Conservation (phyloP, 2,329 filamentous ascomycete genomes). For the Ophiostoma pallidulum region DNA sequence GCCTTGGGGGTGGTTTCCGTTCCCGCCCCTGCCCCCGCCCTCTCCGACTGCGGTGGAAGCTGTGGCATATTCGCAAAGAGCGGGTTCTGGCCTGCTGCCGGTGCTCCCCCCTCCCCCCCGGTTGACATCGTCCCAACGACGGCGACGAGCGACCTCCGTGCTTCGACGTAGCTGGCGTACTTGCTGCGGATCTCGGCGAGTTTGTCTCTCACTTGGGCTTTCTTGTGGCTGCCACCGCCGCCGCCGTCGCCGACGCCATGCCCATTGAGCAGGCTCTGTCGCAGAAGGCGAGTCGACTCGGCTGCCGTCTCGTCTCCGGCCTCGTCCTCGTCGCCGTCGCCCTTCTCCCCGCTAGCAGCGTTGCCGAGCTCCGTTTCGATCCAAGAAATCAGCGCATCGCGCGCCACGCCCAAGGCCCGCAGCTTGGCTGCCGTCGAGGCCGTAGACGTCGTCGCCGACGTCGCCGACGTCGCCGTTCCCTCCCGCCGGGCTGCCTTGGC, state of each 20-base stretch:
- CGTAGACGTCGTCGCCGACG: neutral
- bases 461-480: neutral
- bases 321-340: conserved; percentile 16
- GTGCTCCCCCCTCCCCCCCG: neutral
- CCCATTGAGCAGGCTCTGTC: conserved; percentile 13
- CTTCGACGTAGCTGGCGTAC: conserved; percentile 43
- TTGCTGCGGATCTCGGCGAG: conserved; percentile 42
- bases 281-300: conserved; percentile 15
- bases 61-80: conserved; percentile 21
- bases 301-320: conserved; percentile 13
- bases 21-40: neutral
- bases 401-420: conserved; percentile 44
- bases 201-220: conserved; percentile 27
- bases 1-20: conserved; percentile 1
- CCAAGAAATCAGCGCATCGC: conserved; percentile 54
- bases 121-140: conserved; percentile 6
- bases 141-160: conserved; percentile 39
- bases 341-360: conserved; percentile 31
- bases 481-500: conserved; percentile 23
- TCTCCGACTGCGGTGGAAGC: conserved; percentile 19
- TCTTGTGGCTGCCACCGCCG: conserved; percentile 7
- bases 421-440: conserved; percentile 31
- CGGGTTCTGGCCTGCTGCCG: neutral
- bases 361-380: conserved; percentile 53
- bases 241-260: neutral